A percentile compares a stretch with the other conserved stretches of the same genome.
phyloP scores from a whole-genome alignment of 805 yeast genomes.

The Hanseniaspora nectarophila region DNA sequence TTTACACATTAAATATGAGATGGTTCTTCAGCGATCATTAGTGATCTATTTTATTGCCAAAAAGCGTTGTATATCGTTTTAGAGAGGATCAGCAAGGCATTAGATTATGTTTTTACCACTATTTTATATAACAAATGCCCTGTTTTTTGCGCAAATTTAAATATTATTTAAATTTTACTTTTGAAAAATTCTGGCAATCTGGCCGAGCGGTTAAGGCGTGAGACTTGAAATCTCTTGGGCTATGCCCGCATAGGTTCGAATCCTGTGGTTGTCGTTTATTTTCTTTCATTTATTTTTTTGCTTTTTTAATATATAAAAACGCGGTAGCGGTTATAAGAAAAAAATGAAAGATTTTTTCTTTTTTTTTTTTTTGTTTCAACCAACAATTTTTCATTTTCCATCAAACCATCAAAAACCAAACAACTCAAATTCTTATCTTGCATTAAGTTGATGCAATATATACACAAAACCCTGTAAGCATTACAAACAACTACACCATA shows the following conservation, averaged over 20 bases:
- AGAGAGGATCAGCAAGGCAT: no score
- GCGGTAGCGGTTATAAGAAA: neutral
- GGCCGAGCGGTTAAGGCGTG: constrained; percentile 93
- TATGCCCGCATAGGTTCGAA: constrained; percentile 98
- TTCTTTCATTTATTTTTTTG: constrained; percentile 29
- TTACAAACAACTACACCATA: neutral
- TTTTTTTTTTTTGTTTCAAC: neutral
- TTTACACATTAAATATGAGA: no score
- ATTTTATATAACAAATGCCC: no score
- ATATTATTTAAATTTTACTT: neutral
- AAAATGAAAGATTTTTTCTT: neutral
- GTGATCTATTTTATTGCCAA: no score
- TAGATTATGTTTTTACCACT: no score
- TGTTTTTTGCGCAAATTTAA: neutral
- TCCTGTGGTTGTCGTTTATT: constrained; percentile 92
- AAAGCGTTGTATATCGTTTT: no score
- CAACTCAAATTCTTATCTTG: neutral
- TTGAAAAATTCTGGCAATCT: constrained; percentile 39
- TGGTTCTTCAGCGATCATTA: no score
- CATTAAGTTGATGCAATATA: neutral
- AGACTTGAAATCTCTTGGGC: constrained; percentile 72
- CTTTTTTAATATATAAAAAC: neutral
- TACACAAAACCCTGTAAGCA: no score
- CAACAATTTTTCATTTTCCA: neutral
- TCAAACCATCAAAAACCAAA: neutral